Conservation (phyloP, 2,329 filamentous ascomycete species). For the Scedosporium dehoogii region DNA sequence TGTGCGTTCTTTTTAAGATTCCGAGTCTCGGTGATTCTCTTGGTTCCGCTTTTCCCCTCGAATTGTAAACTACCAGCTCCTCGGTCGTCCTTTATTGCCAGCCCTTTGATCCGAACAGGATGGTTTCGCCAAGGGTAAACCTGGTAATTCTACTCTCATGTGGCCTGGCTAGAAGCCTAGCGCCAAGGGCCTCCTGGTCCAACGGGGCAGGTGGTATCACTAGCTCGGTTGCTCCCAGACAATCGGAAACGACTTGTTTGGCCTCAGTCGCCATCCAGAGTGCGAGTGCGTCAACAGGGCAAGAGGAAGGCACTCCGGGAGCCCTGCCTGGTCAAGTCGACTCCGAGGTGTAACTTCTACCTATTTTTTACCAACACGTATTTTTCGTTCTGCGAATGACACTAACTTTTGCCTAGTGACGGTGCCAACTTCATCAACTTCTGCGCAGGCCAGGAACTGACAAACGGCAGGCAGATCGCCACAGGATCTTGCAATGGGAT, state of each 20-base stretch:
- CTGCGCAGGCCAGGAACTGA: slow-evolving; percentile 41
- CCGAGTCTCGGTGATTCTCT: too few species aligned
- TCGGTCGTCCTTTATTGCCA: too few species aligned
- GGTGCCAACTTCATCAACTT: slow-evolving; percentile 50
- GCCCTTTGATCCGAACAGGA: too few species aligned
- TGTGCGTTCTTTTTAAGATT: too few species aligned
- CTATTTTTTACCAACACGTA: not conserved
- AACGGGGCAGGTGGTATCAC: too few species aligned
- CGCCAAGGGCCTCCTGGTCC: too few species aligned
- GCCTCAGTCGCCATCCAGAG: not conserved
- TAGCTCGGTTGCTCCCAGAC: not conserved
- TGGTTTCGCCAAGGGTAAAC: too few species aligned
- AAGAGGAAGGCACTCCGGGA: not conserved
- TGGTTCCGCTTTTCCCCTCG: too few species aligned
- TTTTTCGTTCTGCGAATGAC: not conserved
- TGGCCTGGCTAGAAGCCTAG: too few species aligned
- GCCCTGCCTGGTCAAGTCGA: not conserved
- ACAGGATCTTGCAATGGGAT: slow-evolving; percentile 47
- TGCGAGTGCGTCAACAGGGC: not conserved
- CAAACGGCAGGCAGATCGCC: slow-evolving; percentile 41
- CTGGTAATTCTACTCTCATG: too few species aligned
- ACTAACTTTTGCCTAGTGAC: slow-evolving; percentile 25
- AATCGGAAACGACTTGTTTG: not conserved
- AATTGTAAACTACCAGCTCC: too few species aligned
- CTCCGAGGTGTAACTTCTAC: not conserved